Base-by-base conservation (phyloP, 305 asterid genomes). In the Petunia hybrid region DNA sequence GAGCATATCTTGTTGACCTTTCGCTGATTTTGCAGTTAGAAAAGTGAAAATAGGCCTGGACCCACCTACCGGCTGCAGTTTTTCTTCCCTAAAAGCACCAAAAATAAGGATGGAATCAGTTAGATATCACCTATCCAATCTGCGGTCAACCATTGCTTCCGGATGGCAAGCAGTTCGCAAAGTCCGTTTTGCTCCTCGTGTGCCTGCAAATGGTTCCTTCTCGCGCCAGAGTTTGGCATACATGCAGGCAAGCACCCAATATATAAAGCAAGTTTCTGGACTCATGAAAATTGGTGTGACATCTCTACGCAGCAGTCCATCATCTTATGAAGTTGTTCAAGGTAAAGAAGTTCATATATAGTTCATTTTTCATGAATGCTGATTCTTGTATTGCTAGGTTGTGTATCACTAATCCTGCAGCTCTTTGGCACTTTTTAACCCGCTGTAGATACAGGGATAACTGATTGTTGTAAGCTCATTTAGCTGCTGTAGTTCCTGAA, bases 211-310 rank as follows among this genome's bases (percentile, higher is more conserved):
- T 38, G 88, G 89, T 62, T 89, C 92, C 42, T 85, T 89, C 83
- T 86, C 92, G 77, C 88, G 80, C 86, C 90, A 89, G 80, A 87
- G 92, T 81, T 83, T 89, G 80, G 91, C 89, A 70, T 89, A 86
- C 66, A 80, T 89, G 83, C 88, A 85, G 48, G 89, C 90, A 55
- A 83, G 92, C 81, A 83, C 87, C 67, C 87, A 84, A 71, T 89
- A 89, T 68, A 56, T 89, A 83, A 89, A 89, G 68, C 92, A 89
- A 84, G 92, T 89, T 31, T 89, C 92, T 74, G 92, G 92, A 53
- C 89, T 89, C 39, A 81, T 89, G 68, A 89, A 89, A 87, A 85
- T 87, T 74, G 92, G 92, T 63, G 89, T 87, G 14, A 48, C 90
- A 67, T 84, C 90, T 77, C 75, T 89, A 39, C 90, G 92, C 76